These are phyloP conservation scores for Aureobasidium sp. DNA, from an alignment of 2,329 filamentous ascomycete species.

Conservation along the genomic window DNA sequence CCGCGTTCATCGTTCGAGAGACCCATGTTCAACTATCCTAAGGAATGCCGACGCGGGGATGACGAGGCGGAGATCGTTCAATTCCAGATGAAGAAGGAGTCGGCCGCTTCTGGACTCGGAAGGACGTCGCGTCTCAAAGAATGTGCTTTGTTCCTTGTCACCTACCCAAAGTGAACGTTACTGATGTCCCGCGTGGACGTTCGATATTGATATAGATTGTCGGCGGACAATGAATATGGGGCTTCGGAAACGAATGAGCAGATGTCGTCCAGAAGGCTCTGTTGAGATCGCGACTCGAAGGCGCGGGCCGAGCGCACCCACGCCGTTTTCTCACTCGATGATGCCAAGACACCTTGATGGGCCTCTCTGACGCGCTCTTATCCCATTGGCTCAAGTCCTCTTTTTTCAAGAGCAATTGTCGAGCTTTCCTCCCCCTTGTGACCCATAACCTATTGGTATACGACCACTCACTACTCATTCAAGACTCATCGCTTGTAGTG, in stretches of 20 bases:
- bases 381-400: neutral
- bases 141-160: neutral
- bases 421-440: neutral
- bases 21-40: conserved; percentile 26
- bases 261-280: conserved; percentile 2
- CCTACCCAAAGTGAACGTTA: neutral
- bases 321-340: conserved; percentile 9
- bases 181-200: too few species aligned
- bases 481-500: neutral
- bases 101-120: neutral
- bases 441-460: neutral
- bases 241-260: neutral
- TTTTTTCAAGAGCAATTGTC: neutral
- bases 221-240: neutral
- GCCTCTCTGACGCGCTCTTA: neutral
- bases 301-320: conserved; percentile 5
- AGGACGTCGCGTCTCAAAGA: conserved; percentile 2
- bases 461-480: neutral
- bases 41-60: neutral
- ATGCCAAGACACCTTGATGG: conserved; percentile 12
- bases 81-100: neutral
- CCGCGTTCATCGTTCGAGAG: conserved; percentile 77
- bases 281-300: conserved; percentile 8
- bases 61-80: neutral
- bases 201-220: neutral